phyloP scores from a whole-genome alignment of 2,329 filamentous ascomycete genomes.

The Aspergillus viridinutans region DNA sequence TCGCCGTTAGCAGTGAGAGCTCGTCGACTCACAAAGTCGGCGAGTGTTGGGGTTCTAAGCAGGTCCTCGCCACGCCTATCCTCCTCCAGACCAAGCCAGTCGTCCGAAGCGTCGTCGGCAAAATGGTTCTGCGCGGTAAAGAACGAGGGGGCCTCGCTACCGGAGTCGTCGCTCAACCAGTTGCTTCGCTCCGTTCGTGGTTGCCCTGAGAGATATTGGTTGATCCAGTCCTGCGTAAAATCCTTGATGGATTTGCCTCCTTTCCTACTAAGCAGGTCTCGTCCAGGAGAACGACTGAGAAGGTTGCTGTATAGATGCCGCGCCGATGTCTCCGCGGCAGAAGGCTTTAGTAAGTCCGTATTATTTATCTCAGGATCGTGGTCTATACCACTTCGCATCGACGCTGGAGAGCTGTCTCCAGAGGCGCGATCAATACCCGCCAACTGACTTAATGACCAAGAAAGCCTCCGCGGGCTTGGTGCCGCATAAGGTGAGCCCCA shows the following conservation, averaged over 20 bases:
- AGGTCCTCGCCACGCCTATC: slow-evolving; percentile 35
- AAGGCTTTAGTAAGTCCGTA: slow-evolving; percentile 25
- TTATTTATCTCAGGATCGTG: slow-evolving; percentile 21
- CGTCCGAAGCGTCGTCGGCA: slow-evolving; percentile 40
- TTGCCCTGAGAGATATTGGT: slow-evolving; percentile 72
- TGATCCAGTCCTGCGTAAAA: slow-evolving; percentile 81
- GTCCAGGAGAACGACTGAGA: slow-evolving; percentile 22
- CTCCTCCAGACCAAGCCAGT: slow-evolving; percentile 42
- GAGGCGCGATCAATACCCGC: slow-evolving; percentile 38
- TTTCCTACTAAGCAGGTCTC: slow-evolving; percentile 21
- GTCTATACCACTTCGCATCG: slow-evolving; percentile 22
- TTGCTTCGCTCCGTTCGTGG: slow-evolving; percentile 66
- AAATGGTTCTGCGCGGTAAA: slow-evolving; percentile 40
- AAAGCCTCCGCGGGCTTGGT: slow-evolving; percentile 45
- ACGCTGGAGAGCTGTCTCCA: slow-evolving; percentile 32
- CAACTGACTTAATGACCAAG: slow-evolving; percentile 43
- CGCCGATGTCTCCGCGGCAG: slow-evolving; percentile 21
- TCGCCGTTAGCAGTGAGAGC: slow-evolving; percentile 13
- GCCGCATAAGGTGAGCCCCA: slow-evolving; percentile 90
- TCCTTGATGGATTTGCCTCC: slow-evolving; percentile 44
- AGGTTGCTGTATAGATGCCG: slow-evolving; percentile 21
- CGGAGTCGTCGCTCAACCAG: slow-evolving; percentile 77
- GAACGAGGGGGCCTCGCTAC: slow-evolving; percentile 68
- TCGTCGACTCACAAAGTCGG: slow-evolving; percentile 32
- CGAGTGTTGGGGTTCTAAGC: slow-evolving; percentile 37